phyloP scores from a whole-genome alignment of 169 alveolate genomes.

The Pseudocohnilembus persalinus region DNA sequence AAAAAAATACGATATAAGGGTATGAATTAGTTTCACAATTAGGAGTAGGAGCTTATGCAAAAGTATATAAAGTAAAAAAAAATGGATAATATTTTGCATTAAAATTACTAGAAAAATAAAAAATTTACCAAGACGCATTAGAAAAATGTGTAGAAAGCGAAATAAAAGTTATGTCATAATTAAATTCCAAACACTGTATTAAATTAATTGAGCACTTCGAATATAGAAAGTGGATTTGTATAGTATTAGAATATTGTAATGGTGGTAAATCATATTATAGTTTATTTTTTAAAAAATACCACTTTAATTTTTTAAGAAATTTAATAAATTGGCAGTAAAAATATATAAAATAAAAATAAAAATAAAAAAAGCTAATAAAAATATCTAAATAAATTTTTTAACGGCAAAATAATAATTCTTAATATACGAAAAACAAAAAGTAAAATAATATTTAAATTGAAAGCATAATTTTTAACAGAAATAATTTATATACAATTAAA shows the following conservation, averaged over 20 bases:
- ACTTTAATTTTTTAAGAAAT: no score
- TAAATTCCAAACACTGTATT: constrained; percentile 56
- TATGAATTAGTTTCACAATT: neutral
- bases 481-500: no score
- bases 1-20: neutral
- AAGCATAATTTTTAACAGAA: no score
- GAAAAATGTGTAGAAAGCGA: constrained; percentile 32
- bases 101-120: constrained; percentile 30
- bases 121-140: constrained; percentile 19
- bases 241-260: constrained; percentile 60
- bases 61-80: constrained; percentile 31
- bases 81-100: constrained; percentile 32
- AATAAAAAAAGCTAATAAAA: no score
- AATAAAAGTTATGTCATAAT: constrained; percentile 47
- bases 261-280: neutral
- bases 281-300: no score
- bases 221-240: constrained; percentile 42
- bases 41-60: constrained; percentile 29
- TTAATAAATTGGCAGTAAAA: no score
- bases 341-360: no score
- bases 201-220: constrained; percentile 57
- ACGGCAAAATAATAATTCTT: no score
- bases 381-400: no score
- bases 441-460: no score
- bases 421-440: no score